These are phyloP conservation scores for Didymellaceae sp. DNA, from an alignment of 2,329 filamentous ascomycete genomes.

Conservation along the genomic window DNA sequence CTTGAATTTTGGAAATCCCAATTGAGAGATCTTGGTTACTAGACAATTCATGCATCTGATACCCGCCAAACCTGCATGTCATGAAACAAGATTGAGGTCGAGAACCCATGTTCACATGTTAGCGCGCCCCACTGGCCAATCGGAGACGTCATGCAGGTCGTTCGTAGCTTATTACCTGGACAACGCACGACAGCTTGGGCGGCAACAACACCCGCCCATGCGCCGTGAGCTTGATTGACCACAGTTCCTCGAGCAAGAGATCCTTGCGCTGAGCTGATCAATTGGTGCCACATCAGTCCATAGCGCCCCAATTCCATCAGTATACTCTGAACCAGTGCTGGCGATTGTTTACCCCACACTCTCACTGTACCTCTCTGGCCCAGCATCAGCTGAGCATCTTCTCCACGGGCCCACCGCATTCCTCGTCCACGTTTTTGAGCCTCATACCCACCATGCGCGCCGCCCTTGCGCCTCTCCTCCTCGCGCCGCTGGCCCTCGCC, in stretches of 20 bases:
- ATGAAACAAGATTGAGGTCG: background rate
- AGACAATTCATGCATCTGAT: no score
- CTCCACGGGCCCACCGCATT: conserved; percentile 29
- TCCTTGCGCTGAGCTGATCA: conserved; percentile 7
- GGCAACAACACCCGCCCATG: conserved; percentile 12
- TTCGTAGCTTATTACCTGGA: conserved; percentile 6
- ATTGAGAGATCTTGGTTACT: background rate
- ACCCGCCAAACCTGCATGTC: no score
- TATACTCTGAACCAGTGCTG: background rate
- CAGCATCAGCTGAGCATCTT: conserved; percentile 9
- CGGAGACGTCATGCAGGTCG: conserved; percentile 16
- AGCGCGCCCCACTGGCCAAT: conserved; percentile 11
- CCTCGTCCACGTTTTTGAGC: conserved; percentile 8
- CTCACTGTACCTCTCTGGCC: conserved; percentile 3
- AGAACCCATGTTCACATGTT: conserved; percentile 12
- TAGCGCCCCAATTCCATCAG: background rate
- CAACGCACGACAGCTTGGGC: conserved; percentile 16
- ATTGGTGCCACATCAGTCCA: conserved; percentile 11
- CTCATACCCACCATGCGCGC: conserved; percentile 37
- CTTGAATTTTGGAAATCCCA: conserved; percentile 3
- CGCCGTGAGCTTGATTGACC: conserved; percentile 12
- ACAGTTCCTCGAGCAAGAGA: conserved; percentile 10
- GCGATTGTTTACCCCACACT: conserved; percentile 18
- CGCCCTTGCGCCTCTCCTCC: conserved; percentile 32
- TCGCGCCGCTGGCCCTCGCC: conserved; percentile 38